A percentile compares a stretch with the other conserved stretches of the same genome.
Conservation (phyloP, 2,329 filamentous ascomycete genomes). For the Aureobasidium sp. region DNA sequence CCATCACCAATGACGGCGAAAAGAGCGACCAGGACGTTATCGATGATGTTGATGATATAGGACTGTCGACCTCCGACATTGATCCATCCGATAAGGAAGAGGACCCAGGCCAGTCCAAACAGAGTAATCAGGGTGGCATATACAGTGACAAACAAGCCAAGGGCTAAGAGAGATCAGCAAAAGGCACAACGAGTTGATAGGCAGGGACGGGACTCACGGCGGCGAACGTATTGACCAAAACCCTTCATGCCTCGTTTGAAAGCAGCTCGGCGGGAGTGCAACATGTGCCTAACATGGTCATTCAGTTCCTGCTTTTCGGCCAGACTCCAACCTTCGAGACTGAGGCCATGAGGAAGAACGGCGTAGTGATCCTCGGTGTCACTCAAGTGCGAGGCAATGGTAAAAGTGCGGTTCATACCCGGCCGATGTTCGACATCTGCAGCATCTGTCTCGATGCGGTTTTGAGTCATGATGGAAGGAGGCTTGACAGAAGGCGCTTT, state of each 20-base stretch:
- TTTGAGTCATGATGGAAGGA: slow-evolving; percentile 6
- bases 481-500: slow-evolving; percentile 21
- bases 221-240: slow-evolving; percentile 69
- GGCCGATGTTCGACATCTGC: slow-evolving; percentile 4
- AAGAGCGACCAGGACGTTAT: slow-evolving; percentile 52
- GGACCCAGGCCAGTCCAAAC: slow-evolving; percentile 79
- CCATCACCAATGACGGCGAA: slow-evolving; percentile 58
- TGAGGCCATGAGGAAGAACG: slow-evolving; percentile 65
- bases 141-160: slow-evolving; percentile 75
- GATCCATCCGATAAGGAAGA: slow-evolving; percentile 83
- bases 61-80: slow-evolving; percentile 66
- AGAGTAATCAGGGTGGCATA: slow-evolving; percentile 77
- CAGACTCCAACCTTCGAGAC: slow-evolving; percentile 64
- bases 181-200: not conserved
- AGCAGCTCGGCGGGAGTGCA: slow-evolving; percentile 70
- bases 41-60: slow-evolving; percentile 47
- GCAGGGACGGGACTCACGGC: slow-evolving; percentile 43
- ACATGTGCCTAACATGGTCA: slow-evolving; percentile 78
- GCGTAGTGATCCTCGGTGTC: slow-evolving; percentile 68
- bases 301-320: slow-evolving; percentile 71
- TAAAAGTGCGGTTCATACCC: not conserved
- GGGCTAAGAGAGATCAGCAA: slow-evolving; percentile 35
- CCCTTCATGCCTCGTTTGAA: slow-evolving; percentile 74
- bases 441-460: slow-evolving; percentile 12
- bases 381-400: slow-evolving; percentile 59